Evolutionary conservation across 192 early-diverging fungal genomes (phyloP), one percentile per base, ranked within the genome.

Genomic region (Spizellomyces punctatus): DNA sequence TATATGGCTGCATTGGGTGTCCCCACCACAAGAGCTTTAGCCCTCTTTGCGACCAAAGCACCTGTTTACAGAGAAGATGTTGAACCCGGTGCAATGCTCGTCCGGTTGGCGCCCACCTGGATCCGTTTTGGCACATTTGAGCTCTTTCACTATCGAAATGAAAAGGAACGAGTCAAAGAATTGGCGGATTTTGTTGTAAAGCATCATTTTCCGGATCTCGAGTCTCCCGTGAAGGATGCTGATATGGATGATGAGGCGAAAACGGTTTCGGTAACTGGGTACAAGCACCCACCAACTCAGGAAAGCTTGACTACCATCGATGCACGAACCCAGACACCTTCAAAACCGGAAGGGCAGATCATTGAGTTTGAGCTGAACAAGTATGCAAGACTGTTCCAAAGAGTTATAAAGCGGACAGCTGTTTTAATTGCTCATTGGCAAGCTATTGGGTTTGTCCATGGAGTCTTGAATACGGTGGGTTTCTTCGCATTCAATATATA

Each of bases 111-210:
- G 5, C 69, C 91, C 0, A 87, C 87, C 36, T 96, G 93, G 93
- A 76, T 96, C 47, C 86, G 94, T 8, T 92, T 96, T 74, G 94
- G 94, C 14, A 91, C 80, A 22, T 95, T 96, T 69, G 94, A 96
- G 71, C 80, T 94, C 22, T 89, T 90, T 47, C 85, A 85, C 44
- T 83, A 86, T 46, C 87, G 93, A 22, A 80, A 82, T 22, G 86
- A 94, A 49, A 76, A 70, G 56, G 76, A 57, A 5, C 72, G 81
- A 46, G 61, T 90, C 8, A 74, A 79, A 46, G 36, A 69, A 7
- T 66, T 95, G 62, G 91, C 93, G 0, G 92, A 96, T 46, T 94
- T 90, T 79, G 79, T 83, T 5, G 77, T 91, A 14, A 64, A 76
- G 16, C 66, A 91, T 55, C 85, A 90, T 27, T 87, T 83, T 66